These are phyloP conservation scores for Aspergillus jensenii DNA, from an alignment of 2,329 filamentous ascomycete genomes.

Conservation along the genomic window DNA sequence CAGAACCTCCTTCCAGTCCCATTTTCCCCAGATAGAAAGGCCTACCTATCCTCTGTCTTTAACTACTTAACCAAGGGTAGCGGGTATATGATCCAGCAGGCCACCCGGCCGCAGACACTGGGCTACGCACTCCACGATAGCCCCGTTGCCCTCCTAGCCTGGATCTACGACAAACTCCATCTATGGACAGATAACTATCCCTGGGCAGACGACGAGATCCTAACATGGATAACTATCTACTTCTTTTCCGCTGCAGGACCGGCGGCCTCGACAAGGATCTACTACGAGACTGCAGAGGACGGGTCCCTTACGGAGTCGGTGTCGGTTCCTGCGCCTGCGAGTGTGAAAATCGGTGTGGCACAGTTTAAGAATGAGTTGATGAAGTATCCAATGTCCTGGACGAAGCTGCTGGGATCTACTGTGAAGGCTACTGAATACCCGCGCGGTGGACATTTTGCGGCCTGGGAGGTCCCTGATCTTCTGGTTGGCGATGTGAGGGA, in stretches of 20 bases:
- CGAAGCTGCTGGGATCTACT: conserved; percentile 50
- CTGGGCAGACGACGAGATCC: conserved; percentile 74
- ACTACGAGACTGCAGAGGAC: conserved; percentile 62
- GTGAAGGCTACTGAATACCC: conserved; percentile 49
- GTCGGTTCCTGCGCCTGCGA: conserved; percentile 40
- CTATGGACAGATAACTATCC: conserved; percentile 72
- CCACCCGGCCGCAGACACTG: conserved; percentile 71
- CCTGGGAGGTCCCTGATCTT: conserved; percentile 51
- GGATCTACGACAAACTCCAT: conserved; percentile 79
- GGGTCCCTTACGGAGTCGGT: conserved; percentile 22
- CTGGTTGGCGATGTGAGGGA: conserved; percentile 47
- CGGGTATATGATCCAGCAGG: conserved; percentile 60
- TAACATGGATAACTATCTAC: conserved; percentile 74
- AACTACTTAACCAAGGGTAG: conserved; percentile 16
- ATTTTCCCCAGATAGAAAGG: conserved; percentile 28
- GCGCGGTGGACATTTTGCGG: conserved; percentile 54
- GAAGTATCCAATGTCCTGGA: conserved; percentile 53
- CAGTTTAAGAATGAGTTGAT: conserved; percentile 53
- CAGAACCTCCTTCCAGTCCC: conserved; percentile 29
- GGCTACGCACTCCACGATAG: conserved; percentile 69
- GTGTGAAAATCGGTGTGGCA: conserved; percentile 54
- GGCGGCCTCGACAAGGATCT: conserved; percentile 66
- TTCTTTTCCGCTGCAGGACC: conserved; percentile 69
- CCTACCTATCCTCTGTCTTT: conserved; percentile 20
- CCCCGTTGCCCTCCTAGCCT: conserved; percentile 69